Evolutionary conservation across 306 rosid species (phyloP), one percentile per base, ranked within the genome.

Genomic region (Abrus pulchellus): DNA sequence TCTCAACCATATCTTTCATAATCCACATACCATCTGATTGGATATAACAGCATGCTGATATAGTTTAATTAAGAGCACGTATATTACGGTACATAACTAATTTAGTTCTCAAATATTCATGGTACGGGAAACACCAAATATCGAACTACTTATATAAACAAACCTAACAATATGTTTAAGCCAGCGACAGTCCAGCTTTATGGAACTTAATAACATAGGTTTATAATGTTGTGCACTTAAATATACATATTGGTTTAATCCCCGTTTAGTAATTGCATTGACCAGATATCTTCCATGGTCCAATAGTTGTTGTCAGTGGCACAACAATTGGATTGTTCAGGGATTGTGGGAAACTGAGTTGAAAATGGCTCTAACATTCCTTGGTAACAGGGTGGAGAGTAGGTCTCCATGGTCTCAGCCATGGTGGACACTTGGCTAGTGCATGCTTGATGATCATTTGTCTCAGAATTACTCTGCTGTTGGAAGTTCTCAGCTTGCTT

Each of bases 261-360:
- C 44, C 90, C 86, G 55, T 87, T 83, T 55, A 90, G 87, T 77
- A 89, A 77, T 72, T 92, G 97, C 94, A 92, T 86, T 6, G 97
- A 89, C 97, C 97, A 90, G 88, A 90, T 60, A 76, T 92, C 94
- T 76, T 92, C 97, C 85, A 92, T 87, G 90, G 68, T 90, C 94
- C 97, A 92, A 53, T 89, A 86, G 83, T 45, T 83, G 77, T 68
- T 87, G 13, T 82, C 82, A 50, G 13, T 48, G 56, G 82, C 47
- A 40, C 80, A 75, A 4, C 68, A 32, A 66, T 67, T 60, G 40
- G 82, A 43, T 3, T 82, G 82, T 43, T 33, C 77, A 0, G 85
- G 60, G 7, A 66, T 82, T 41, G 68, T 52, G 9, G 80, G 54
- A 27, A 80, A 84, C 14, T 81, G 76, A 44, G 77, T 27, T 5